Evolutionary conservation across 306 rosid genomes (phyloP).

Genomic region (Malus sylvestris): DNA sequence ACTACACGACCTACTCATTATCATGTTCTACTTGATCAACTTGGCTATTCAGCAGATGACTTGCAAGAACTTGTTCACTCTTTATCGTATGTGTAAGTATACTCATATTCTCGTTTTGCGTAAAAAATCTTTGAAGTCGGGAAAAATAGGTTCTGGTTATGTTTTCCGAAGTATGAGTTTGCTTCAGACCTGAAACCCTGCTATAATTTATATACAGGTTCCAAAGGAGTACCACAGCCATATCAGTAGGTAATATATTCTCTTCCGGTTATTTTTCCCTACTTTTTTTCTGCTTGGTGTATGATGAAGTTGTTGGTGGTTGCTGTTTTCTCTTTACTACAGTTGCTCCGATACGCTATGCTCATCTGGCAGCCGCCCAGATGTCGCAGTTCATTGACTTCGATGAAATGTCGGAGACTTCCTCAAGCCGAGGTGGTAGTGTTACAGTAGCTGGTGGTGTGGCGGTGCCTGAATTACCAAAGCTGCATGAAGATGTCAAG

Average conservation of each 20-base stretch:
- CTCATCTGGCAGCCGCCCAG: conserved; percentile 81
- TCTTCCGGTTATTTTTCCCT: background rate
- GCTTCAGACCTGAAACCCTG: background rate
- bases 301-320: background rate
- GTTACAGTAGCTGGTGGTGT: conserved; percentile 37
- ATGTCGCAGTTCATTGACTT: conserved; percentile 62
- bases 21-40: conserved; percentile 67
- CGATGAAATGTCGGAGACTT: conserved; percentile 70
- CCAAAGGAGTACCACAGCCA: conserved; percentile 86
- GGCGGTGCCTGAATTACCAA: conserved; percentile 67
- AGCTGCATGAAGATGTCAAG: conserved; percentile 34
- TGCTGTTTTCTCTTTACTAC: conserved; percentile 3
- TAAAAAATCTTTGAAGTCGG: background rate
- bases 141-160: background rate
- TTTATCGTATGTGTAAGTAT: conserved; percentile 72
- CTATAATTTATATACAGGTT: conserved; percentile 30
- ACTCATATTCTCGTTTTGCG: background rate
- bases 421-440: conserved; percentile 62
- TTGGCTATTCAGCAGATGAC: conserved; percentile 74
- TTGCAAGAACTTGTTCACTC: conserved; percentile 88
- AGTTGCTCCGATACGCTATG: conserved; percentile 88
- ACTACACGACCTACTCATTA: conserved; percentile 83
- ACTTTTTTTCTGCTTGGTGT: background rate
- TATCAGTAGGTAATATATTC: conserved; percentile 59
- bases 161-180: background rate